Evolutionary conservation across 2,329 filamentous ascomycete species (phyloP), one percentile per base, ranked within the genome.

Genomic region (Neonectria sp.): DNA sequence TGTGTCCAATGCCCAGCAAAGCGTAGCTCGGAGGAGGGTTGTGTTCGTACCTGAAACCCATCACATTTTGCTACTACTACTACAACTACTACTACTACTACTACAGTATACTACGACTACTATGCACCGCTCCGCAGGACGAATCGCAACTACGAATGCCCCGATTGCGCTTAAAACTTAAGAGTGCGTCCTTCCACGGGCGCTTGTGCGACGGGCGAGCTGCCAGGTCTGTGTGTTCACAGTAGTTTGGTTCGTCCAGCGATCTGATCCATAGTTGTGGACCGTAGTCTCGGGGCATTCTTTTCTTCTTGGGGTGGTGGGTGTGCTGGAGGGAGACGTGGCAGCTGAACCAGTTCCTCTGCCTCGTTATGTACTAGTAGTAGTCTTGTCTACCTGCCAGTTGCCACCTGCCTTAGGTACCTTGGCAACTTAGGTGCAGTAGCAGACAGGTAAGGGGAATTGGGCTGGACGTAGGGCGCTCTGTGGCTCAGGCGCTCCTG

Each of bases 341-440:
- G 59, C 67, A 71, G 63, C 73, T 64, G 69, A 73, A 72, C 68
- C 55, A 21, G 67, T 46, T 55, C 27, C 27, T 57, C 63, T 62
- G 21, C 21, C 21, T 21, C 21, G 21, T 21, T 21, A 48, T 48
- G 48, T 58, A 66, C 62, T 11, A 33, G 31, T 33, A 35, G 33
- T 35, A 35, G 33, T 21, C 21, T 21, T 21, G 21, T 21, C 27
- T 13, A 35, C 11, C 33, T 35, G 33, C 33, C 31, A 31, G 31
- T 8, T 31, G 13, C 35, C 8, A 35, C 11, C 33, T 15, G 12
- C 31, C 33, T 35, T 13, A 13, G 33, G 33, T 35, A 29, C 27
- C 21, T 21, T 21, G 21, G 21, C 21, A 21, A 21, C 21, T 29
- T 61, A 52, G 53, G 48, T 59, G 68, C 62, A 55, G 59, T 48